These are phyloP conservation scores for Salicornia ramosissima DNA, from an alignment of 148 eudicot species.

Conservation along the genomic window DNA sequence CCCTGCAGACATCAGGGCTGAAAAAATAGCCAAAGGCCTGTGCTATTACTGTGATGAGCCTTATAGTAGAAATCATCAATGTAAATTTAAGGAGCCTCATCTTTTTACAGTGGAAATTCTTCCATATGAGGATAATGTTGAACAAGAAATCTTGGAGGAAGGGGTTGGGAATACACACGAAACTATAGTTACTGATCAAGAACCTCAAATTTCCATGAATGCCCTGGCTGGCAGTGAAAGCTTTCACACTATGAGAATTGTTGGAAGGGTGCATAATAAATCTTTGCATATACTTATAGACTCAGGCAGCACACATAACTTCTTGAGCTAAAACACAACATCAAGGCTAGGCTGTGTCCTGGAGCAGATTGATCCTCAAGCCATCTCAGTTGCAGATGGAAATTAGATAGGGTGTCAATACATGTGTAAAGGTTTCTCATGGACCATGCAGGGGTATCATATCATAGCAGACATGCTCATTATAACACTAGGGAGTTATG, in stretches of 20 bases:
- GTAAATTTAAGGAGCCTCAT: no score
- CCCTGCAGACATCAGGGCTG: background rate
- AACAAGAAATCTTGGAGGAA: background rate
- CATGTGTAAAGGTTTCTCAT: background rate
- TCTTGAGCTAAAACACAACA: background rate
- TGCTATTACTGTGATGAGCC: no score
- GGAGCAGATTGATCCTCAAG: background rate
- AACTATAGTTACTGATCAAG: background rate
- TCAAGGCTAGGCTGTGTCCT: background rate
- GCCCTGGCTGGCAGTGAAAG: background rate
- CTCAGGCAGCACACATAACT: background rate
- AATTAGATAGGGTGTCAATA: background rate
- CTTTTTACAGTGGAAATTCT: background rate
- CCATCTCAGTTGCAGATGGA: background rate
- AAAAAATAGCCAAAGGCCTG: no score
- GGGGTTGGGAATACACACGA: background rate
- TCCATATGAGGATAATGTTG: background rate
- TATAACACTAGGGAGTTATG: background rate
- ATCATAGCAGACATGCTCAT: background rate
- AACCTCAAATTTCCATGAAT: background rate
- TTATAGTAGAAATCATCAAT: no score
- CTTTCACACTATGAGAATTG: background rate
- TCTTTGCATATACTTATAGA: background rate
- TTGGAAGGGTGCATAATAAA: background rate
- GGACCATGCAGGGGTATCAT: background rate